phyloP scores from a whole-genome alignment of 192 early-diverging fungal species.

The Phycomyces blakesleeanus region DNA sequence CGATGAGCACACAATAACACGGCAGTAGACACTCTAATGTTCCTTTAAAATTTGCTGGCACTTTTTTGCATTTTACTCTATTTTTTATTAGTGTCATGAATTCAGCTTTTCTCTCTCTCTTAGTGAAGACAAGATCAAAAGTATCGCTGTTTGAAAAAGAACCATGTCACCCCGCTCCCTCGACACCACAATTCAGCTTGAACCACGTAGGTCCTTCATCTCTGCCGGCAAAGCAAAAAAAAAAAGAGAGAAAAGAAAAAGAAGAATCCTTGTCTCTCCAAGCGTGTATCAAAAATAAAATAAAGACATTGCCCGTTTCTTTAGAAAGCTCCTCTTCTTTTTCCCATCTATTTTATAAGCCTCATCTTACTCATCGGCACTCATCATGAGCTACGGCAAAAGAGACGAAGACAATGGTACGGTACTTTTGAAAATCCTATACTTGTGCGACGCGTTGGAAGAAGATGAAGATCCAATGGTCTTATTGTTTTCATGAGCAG shows the following conservation, averaged over 20 bases:
- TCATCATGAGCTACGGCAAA: conserved; percentile 56
- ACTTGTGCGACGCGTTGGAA: not conserved
- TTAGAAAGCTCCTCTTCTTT: not conserved
- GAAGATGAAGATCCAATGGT: not conserved
- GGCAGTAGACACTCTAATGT: too few relatives aligned
- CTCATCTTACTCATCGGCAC: not conserved
- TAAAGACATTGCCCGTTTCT: too few relatives aligned
- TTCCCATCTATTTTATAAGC: not conserved
- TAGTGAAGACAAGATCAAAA: not conserved
- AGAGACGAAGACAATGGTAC: conserved; percentile 69
- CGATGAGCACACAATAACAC: too few relatives aligned
- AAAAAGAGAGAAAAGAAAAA: too few relatives aligned
- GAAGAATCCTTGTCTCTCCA: too few relatives aligned
- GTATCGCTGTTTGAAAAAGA: not conserved
- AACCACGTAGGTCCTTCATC: not conserved
- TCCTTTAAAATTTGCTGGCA: too few relatives aligned
- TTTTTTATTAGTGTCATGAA: too few relatives aligned
- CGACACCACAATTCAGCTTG: not conserved
- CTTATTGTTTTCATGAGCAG: conserved; percentile 24
- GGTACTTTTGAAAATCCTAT: not conserved
- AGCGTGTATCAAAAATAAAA: too few relatives aligned
- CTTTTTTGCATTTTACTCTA: too few relatives aligned
- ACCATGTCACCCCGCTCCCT: conserved; percentile 2
- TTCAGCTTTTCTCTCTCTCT: too few relatives aligned
- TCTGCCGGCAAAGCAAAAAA: too few relatives aligned